Conservation (phyloP, 345 rosid genomes). For the Eucalyptus coolabah region DNA sequence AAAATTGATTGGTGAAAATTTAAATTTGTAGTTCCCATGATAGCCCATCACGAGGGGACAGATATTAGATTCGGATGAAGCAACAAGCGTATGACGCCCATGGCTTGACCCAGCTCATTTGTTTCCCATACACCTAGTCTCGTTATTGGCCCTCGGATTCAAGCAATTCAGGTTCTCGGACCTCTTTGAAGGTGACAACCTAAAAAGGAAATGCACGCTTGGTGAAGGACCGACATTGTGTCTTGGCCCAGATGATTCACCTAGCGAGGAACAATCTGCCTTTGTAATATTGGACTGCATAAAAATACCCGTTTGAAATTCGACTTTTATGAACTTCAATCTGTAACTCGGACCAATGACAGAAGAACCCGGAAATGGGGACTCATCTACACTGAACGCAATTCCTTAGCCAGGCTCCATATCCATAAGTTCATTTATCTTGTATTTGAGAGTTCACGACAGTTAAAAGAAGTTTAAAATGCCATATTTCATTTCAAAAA, state of each 20-base stretch:
- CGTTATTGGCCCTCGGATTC: neutral
- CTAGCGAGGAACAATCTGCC: neutral
- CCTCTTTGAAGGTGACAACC: neutral
- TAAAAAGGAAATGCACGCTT: neutral
- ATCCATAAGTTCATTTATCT: neutral
- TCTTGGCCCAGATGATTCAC: neutral
- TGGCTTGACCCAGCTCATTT: neutral
- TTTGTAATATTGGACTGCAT: neutral
- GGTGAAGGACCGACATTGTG: neutral
- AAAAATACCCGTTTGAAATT: neutral
- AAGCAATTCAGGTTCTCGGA: neutral
- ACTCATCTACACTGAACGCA: neutral
- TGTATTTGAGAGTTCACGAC: neutral
- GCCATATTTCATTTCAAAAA: neutral
- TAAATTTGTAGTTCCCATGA: neutral
- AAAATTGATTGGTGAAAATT: neutral
- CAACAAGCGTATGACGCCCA: neutral
- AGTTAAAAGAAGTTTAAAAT: neutral
- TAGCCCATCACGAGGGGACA: neutral
- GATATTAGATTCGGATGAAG: neutral
- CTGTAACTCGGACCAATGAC: neutral
- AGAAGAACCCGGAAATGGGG: neutral
- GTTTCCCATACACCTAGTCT: neutral
- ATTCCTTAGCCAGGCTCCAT: neutral
- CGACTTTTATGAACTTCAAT: neutral